phyloP scores from a whole-genome alignment of 2,329 filamentous ascomycete species.

The Lachnellula cervina region DNA sequence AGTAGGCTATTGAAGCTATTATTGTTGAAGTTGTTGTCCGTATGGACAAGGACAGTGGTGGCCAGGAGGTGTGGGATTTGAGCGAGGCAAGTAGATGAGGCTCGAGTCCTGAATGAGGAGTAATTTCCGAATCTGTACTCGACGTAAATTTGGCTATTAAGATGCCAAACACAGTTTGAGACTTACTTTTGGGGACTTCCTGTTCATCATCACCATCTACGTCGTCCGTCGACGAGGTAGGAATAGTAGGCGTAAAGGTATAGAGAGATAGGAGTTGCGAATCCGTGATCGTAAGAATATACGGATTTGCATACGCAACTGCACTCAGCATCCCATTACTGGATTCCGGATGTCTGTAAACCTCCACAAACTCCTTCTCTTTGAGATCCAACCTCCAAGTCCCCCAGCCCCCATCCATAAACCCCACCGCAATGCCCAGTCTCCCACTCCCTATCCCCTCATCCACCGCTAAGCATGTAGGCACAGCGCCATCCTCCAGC shows the following conservation, averaged over 20 bases:
- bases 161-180: background rate
- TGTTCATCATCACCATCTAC: slow-evolving; percentile 3
- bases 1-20: slow-evolving; percentile 83
- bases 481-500: slow-evolving; percentile 36
- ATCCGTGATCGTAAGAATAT: slow-evolving; percentile 72
- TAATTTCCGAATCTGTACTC: background rate
- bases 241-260: slow-evolving; percentile 45
- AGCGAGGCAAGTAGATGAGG: slow-evolving; percentile 66
- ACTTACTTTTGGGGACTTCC: background rate
- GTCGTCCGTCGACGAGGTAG: background rate
- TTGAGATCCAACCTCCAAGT: slow-evolving; percentile 58
- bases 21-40: slow-evolving; percentile 59
- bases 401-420: slow-evolving; percentile 65
- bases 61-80: slow-evolving; percentile 71
- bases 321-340: slow-evolving; percentile 50
- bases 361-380: slow-evolving; percentile 24
- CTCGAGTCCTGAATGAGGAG: background rate
- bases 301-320: slow-evolving; percentile 69
- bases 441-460: slow-evolving; percentile 40
- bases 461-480: slow-evolving; percentile 65
- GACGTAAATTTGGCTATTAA: background rate
- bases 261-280: slow-evolving; percentile 74
- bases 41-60: slow-evolving; percentile 78
- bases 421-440: slow-evolving; percentile 63
- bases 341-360: slow-evolving; percentile 23